phyloP scores from a whole-genome alignment of 1,284 basidiomycete genomes.

The Taiwanofungus camphoratus region DNA sequence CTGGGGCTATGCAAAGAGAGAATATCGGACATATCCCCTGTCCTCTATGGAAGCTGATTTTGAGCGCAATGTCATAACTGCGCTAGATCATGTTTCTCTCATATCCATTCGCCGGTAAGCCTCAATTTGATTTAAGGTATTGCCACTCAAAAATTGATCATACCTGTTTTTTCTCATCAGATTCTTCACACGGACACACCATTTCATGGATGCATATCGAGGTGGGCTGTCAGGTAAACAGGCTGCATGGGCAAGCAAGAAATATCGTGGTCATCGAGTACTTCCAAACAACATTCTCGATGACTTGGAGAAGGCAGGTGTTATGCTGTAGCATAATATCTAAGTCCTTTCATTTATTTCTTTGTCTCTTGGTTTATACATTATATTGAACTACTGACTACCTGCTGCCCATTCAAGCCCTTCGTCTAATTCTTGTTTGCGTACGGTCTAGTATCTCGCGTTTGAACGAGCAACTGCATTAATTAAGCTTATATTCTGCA shows the following conservation, averaged over 20 bases:
- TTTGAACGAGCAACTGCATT: too few species aligned
- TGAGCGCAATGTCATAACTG: conserved; percentile 1
- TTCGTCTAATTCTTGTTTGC: too few species aligned
- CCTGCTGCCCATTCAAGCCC: too few species aligned
- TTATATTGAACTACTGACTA: too few species aligned
- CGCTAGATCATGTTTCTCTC: conserved; percentile 3
- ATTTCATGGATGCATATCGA: conserved; percentile 12
- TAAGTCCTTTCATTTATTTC: too few species aligned
- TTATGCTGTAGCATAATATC: too few species aligned
- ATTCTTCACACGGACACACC: background rate
- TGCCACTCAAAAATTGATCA: background rate
- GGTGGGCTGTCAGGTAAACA: conserved; percentile 10
- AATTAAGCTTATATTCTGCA: too few species aligned
- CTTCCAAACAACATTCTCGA: conserved; percentile 7
- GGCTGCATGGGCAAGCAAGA: conserved; percentile 14
- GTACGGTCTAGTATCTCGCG: too few species aligned
- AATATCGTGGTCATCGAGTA: conserved; percentile 12
- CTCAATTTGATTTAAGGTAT: background rate
- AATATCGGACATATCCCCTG: conserved; percentile 6
- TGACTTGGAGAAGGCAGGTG: background rate
- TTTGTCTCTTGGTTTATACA: too few species aligned
- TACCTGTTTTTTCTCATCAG: background rate
- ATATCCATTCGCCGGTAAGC: background rate
- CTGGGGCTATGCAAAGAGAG: conserved; percentile 16
- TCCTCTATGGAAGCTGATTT: conserved; percentile 2